Evolutionary conservation across 331 rosid species (phyloP).

Genomic region (Pyrus hybrid): DNA sequence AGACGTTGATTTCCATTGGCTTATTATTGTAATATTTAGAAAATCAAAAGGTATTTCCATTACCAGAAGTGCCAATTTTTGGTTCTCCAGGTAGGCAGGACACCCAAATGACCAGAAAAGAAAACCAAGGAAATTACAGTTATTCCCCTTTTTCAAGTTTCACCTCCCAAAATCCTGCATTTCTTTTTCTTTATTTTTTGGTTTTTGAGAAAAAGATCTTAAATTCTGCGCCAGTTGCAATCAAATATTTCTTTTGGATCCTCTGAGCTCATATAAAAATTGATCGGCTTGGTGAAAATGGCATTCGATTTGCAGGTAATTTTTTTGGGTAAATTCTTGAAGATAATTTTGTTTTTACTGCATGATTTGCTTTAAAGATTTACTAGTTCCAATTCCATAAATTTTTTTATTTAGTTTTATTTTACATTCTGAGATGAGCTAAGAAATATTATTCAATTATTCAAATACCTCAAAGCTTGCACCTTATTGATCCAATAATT

Average conservation of each 20-base stretch:
- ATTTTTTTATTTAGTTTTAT: too few species aligned
- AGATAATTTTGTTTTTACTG: not conserved
- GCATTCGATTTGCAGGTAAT: constrained; percentile 1
- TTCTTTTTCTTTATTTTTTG: not conserved
- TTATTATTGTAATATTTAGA: constrained; percentile 10
- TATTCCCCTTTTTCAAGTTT: not conserved
- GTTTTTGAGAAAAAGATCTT: not conserved
- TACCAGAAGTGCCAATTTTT: constrained; percentile 26
- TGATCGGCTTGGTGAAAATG: not conserved
- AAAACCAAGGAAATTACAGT: not conserved
- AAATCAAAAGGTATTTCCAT: constrained; percentile 27
- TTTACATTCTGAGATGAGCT: too few species aligned
- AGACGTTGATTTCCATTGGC: not conserved
- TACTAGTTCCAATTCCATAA: too few species aligned
- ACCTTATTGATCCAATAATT: not conserved
- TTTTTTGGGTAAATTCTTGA: not conserved
- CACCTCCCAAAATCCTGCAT: not conserved
- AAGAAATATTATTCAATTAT: too few species aligned
- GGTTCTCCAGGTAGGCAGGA: constrained; percentile 10
- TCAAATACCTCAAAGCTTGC: too few species aligned
- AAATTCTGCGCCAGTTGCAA: not conserved
- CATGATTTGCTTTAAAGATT: not conserved
- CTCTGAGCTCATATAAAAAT: not conserved
- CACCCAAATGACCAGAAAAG: not conserved
- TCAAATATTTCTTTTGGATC: not conserved